Evolutionary conservation across 148 eudicot species (phyloP), one percentile per base, ranked within the genome.

Genomic region (Silene latifolia): DNA sequence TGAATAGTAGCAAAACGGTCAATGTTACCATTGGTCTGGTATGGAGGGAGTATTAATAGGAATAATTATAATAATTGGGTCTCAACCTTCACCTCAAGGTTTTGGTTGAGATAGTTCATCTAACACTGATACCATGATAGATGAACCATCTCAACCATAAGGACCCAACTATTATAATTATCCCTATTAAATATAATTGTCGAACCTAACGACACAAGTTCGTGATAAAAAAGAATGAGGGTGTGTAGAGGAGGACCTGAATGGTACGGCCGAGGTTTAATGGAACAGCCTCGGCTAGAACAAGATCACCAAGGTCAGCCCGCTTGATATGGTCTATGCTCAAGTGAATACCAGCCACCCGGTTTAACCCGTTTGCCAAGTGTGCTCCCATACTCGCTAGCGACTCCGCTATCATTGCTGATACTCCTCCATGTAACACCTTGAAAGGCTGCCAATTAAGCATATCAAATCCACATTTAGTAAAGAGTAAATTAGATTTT

Each of bases 361-460:
- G 83, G 42, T 80, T 72, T 67, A 83, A 66, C 5, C 97, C 94
- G 10, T 88, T 85, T 2, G 89, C 94, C 63, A 88, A 14, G 78
- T 92, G 89, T n/a, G 94, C 97, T 18, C 93, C 97, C 18, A 89
- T 87, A 75, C 93, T 91, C 56, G 94, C 94, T 39, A 92, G 79
- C 19, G 85, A 77, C 83, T 89, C 94, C 19, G 94, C 82, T 71
- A 92, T 86, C 68, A 92, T 9, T 8, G 97, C 94, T 35, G 92
- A 92, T 14, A 89, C 92, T 23, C 97, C 97, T 13, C 97, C 92
- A 70, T 89, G 92, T 61, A 92, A 78, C 71, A 89, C 94, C 85
- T 88, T 86, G 78, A 89, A 92, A 0, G 97, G 94, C 97, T 91
- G 85, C 62, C 54, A 66, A 25, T 12, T 4, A 20, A 48, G 32